phyloP scores from a whole-genome alignment of 2,329 filamentous ascomycete species.

The Clarireedia monteithiana region DNA sequence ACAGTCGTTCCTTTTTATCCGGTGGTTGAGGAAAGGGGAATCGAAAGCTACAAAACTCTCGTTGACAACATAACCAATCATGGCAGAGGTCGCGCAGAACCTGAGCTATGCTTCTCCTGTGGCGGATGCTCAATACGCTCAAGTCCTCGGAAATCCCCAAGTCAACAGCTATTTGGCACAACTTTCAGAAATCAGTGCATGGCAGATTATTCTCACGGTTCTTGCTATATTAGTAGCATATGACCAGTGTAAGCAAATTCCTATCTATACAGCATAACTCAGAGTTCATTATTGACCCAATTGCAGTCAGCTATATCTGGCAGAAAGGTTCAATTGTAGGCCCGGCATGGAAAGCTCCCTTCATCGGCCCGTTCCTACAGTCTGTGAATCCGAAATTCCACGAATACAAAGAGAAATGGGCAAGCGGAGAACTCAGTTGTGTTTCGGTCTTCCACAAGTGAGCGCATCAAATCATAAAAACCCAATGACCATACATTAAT shows the following conservation, averaged over 20 bases:
- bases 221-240: slow-evolving; percentile 69
- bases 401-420: slow-evolving; percentile 88
- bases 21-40: neutral
- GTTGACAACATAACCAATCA: neutral
- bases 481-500: neutral
- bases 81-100: slow-evolving; percentile 18
- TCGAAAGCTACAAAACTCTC: neutral
- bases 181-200: slow-evolving; percentile 37
- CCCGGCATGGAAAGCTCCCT: slow-evolving; percentile 68
- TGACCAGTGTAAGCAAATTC: slow-evolving; percentile 69
- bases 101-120: slow-evolving; percentile 27
- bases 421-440: slow-evolving; percentile 84
- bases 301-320: slow-evolving; percentile 62
- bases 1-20: neutral
- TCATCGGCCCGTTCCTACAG: slow-evolving; percentile 92
- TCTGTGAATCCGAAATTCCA: slow-evolving; percentile 88
- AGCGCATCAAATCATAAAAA: slow-evolving; percentile 23
- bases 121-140: slow-evolving; percentile 25
- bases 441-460: slow-evolving; percentile 99
- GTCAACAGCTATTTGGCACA: slow-evolving; percentile 20
- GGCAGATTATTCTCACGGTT: slow-evolving; percentile 62
- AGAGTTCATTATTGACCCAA: slow-evolving; percentile 7
- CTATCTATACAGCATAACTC: neutral
- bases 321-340: slow-evolving; percentile 71
- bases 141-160: slow-evolving; percentile 20